A percentile compares a stretch with the other conserved stretches of the same genome.
phyloP scores from a whole-genome alignment of 805 yeast species.

The Monosporozyma siamensis region DNA sequence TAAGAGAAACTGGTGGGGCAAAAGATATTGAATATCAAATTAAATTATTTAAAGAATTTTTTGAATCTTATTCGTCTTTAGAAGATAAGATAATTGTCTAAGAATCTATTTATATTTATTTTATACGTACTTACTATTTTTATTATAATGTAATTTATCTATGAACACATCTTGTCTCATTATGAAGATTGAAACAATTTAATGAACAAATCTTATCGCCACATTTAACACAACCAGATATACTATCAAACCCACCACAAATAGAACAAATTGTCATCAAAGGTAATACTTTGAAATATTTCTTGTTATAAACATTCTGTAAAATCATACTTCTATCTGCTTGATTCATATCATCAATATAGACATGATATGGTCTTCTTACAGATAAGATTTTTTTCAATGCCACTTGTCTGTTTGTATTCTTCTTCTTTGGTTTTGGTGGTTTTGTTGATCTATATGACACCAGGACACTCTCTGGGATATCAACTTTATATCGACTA shows the following conservation, averaged over 20 bases:
- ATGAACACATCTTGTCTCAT: slow-evolving; percentile 29
- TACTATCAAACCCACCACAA: slow-evolving; percentile 28
- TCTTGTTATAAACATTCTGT: slow-evolving; percentile 26
- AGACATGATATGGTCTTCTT: slow-evolving; percentile 26
- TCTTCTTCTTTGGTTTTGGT: slow-evolving; percentile 24
- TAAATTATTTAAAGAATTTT: slow-evolving; percentile 54
- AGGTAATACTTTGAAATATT: slow-evolving; percentile 27
- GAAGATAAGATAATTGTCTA: slow-evolving; percentile 37
- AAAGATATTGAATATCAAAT: slow-evolving; percentile 59
- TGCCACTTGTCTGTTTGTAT: slow-evolving; percentile 26
- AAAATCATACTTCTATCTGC: slow-evolving; percentile 25
- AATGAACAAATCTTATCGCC: slow-evolving; percentile 28
- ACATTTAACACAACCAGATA: slow-evolving; percentile 28
- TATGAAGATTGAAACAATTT: slow-evolving; percentile 26
- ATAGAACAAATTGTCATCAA: slow-evolving; percentile 29
- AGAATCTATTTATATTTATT: not conserved
- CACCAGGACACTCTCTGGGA: slow-evolving; percentile 22
- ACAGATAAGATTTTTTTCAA: slow-evolving; percentile 24
- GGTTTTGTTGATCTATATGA: slow-evolving; percentile 30
- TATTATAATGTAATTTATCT: not conserved
- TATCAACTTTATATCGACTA: slow-evolving; percentile 22
- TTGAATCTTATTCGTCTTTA: slow-evolving; percentile 35
- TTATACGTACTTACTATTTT: too few species aligned
- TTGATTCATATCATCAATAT: slow-evolving; percentile 26
- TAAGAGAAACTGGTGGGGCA: slow-evolving; percentile 84